Base-by-base conservation (phyloP, 2,329 filamentous ascomycete genomes). In the Colletotrichum tofieldiae region DNA sequence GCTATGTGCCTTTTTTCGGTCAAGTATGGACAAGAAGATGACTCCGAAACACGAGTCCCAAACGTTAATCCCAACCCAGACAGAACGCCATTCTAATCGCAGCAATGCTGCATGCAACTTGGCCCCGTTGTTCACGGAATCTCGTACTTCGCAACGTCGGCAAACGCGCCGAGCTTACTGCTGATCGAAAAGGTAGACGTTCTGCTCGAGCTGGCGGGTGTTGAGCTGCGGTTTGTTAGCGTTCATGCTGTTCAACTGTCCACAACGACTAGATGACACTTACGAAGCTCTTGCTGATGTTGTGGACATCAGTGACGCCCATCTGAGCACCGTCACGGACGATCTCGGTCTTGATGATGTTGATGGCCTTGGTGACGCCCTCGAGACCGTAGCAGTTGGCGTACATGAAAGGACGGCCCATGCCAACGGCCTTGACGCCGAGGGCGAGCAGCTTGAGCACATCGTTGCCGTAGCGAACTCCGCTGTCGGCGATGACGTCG, bases 341-440 rank as follows among this genome's bases (percentile, higher is more conserved):
- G 39, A 87, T 81, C 79, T 88, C 86, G 49, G 82, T 79, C 81
- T 86, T 87, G 71, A 88, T 78, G 26, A 88, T 83, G 63, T 84
- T 77, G 64, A 87, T 84, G 7, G 81, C 81, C 78, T 83, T 84
- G 66, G 78, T 79, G 3, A 88, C 86, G 29, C 87, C 87, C 29
- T 83, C 81, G 5, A 81, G 78, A 3, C 87, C 87, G 74, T 86
- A 89, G 47, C 84, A 77, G 74, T 88, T 87, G 60, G 85, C 82
- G 76, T 83, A 89, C 84, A 89, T 86, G 75, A 86, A 82, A 0
- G 82, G 79, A 18, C 86, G 77, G 16, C 86, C 87, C 16, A 88
- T 75, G 20, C 86, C 79, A 1, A 84, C 81, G 12, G 79, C 80
- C 70, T 81, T 82, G 23, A 82, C 83, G 20, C 83, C 82, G 1